Base-by-base conservation (phyloP, 208 protist genomes). In the Crithidia expoeki region DNA sequence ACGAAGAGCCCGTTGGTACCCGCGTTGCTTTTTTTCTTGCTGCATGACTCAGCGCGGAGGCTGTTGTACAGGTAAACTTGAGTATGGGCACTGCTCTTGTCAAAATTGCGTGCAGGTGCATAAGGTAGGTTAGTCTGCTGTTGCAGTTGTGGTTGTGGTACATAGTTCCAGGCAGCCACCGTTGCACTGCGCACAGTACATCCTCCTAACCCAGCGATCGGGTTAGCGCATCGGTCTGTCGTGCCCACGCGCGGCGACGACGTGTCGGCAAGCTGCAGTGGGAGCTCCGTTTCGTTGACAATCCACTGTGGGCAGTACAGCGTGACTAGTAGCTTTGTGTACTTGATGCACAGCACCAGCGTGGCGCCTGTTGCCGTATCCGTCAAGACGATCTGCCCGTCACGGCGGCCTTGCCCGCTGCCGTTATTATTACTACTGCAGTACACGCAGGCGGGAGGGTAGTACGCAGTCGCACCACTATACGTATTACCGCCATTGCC, bases 281-380 rank as follows among this genome's bases (percentile, higher is more conserved):
- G 38, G 38, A 86, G 42, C 40, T 60, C 53, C 9, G 84, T 89
- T 25, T 86, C 53, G 65, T 93, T 93, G 30, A 93, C 56, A 53
- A 93, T 73, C 81, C 87, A 89, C 49, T 88, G 80, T 1, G 84
- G 79, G 56, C 79, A 88, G 72, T 74, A 86, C 52, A 93, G 50
- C 6, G 68, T 79, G 5, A 88, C 80, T 10, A 81, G 74, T 2
- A 60, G 53, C 14, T 61, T 55, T 10, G 50, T 65, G 67, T 86
- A 89, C 53, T 72, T 79, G 60, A 92, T 53, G 67, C 69, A 64
- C 12, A 92, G 55, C 21, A 87, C 74, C 2, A 93, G 66, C 33
- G 68, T 81, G 10, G 64, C 55, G 21, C 59, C 68, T 2, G 76
- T 89, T 46, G 46, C 33, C 9, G 67, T 76, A 70, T 83, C 78